Percentiles rank a stretch among this genome's conserved stretches.
Evolutionary conservation across 2,329 filamentous ascomycete genomes (phyloP).

Genomic region (Trichoderma brevicompactum): DNA sequence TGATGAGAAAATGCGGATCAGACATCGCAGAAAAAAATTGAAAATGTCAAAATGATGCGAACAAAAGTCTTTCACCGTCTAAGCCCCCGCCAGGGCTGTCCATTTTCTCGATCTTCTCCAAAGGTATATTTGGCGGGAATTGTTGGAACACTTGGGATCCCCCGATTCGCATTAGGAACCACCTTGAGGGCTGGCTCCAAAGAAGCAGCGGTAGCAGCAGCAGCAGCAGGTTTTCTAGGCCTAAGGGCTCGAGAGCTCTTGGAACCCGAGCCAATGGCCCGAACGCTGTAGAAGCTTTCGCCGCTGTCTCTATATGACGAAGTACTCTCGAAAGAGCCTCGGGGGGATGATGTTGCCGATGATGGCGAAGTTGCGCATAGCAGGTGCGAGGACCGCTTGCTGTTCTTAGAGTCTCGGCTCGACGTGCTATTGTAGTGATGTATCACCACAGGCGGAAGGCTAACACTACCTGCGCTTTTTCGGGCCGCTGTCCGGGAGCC

Average conservation of each 20-base stretch:
- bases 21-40: conserved; percentile 4
- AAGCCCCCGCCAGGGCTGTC: conserved; percentile 40
- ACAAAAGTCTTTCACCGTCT: conserved; percentile 30
- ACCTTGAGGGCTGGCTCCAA: conserved; percentile 45
- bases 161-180: conserved; percentile 52
- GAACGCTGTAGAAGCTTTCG: conserved; percentile 30
- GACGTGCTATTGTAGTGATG: conserved; percentile 24
- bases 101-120: conserved; percentile 44
- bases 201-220: conserved; percentile 25
- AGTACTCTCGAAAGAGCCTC: conserved; percentile 19
- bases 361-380: conserved; percentile 17
- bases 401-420: conserved; percentile 34
- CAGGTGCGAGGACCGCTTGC: conserved; percentile 35
- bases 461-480: conserved; percentile 22
- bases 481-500: conserved; percentile 32
- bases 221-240: conserved; percentile 31
- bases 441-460: conserved; percentile 20
- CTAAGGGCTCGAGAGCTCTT: conserved; percentile 33
- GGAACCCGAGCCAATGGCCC: conserved; percentile 31
- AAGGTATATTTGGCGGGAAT: conserved; percentile 50
- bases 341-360: conserved; percentile 21
- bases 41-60: not conserved
- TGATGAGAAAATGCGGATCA: conserved; percentile 20
- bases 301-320: conserved; percentile 30
- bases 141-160: conserved; percentile 50